Conservation (phyloP, 129 eudicot genomes). For the Arctium lappa region DNA sequence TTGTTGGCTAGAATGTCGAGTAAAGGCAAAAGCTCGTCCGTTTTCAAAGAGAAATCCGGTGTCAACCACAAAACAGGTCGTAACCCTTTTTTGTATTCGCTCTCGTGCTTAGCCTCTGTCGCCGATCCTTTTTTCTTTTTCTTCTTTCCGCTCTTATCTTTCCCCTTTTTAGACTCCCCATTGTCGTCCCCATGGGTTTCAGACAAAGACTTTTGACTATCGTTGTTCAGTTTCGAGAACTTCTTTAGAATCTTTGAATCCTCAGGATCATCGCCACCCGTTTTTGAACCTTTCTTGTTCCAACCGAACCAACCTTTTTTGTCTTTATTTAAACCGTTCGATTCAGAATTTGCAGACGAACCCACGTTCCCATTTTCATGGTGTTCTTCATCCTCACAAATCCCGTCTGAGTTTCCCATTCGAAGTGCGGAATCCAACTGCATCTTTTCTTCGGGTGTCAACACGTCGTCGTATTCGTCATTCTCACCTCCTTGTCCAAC, state of each 20-base stretch:
- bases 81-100: slow-evolving; percentile 77
- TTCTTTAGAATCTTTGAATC: slow-evolving; percentile 52
- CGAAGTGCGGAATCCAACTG: slow-evolving; percentile 77
- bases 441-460: slow-evolving; percentile 67
- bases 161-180: slow-evolving; percentile 45
- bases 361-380: slow-evolving; percentile 42
- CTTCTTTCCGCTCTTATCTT: slow-evolving; percentile 57
- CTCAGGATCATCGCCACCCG: slow-evolving; percentile 42
- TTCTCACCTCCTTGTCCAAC: slow-evolving; percentile 51
- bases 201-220: slow-evolving; percentile 48
- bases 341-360: slow-evolving; percentile 47
- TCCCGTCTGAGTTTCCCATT: slow-evolving; percentile 51
- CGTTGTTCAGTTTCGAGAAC: slow-evolving; percentile 48
- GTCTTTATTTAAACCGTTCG: slow-evolving; percentile 40
- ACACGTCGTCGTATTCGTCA: slow-evolving; percentile 60
- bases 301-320: slow-evolving; percentile 76
- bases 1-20: slow-evolving; percentile 78
- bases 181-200: slow-evolving; percentile 44
- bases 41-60: slow-evolving; percentile 68
- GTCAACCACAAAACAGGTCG: slow-evolving; percentile 82
- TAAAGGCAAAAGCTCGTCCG: slow-evolving; percentile 74
- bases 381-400: slow-evolving; percentile 48
- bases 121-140: slow-evolving; percentile 64
- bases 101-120: slow-evolving; percentile 56
- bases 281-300: slow-evolving; percentile 62